Percentiles rank a stretch among this genome's conserved stretches.
Evolutionary conservation across 805 yeast species (phyloP).

Genomic region (Cyberlindnera euphorbiiphila): DNA sequence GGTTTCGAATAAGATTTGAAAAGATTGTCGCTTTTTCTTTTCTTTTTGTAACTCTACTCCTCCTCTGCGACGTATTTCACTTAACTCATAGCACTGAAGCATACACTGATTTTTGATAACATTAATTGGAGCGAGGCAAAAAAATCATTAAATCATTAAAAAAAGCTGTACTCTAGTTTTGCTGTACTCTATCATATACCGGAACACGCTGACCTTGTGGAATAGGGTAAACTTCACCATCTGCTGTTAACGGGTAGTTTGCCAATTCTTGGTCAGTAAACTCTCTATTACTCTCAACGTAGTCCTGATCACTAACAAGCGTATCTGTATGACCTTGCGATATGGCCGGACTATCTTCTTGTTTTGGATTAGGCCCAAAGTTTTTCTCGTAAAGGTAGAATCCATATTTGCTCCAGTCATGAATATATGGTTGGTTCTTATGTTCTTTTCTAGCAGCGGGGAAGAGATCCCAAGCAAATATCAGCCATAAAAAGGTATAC

Average conservation of each 20-base stretch:
- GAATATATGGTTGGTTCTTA: slow-evolving; percentile 23
- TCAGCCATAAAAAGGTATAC: slow-evolving; percentile 66
- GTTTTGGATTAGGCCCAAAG: slow-evolving; percentile 14
- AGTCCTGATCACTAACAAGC: slow-evolving; percentile 6
- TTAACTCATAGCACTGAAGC: too few relatives aligned
- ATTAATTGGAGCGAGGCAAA: too few relatives aligned
- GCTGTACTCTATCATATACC: slow-evolving; percentile 4
- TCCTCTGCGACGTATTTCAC: too few relatives aligned
- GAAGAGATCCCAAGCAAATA: slow-evolving; percentile 65
- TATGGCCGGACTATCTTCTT: not conserved
- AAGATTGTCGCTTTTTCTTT: too few relatives aligned
- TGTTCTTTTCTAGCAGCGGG: slow-evolving; percentile 47
- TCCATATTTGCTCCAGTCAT: slow-evolving; percentile 24
- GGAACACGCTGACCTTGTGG: slow-evolving; percentile 25
- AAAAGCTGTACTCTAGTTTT: not conserved
- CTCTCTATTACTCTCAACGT: slow-evolving; percentile 11
- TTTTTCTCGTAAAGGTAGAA: slow-evolving; percentile 24
- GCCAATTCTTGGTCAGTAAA: slow-evolving; percentile 25
- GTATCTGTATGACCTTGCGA: slow-evolving; percentile 8
- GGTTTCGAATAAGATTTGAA: too few relatives aligned
- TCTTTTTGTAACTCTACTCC: too few relatives aligned
- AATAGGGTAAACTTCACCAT: slow-evolving; percentile 22
- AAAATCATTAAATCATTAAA: not conserved
- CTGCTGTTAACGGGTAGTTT: slow-evolving; percentile 19
- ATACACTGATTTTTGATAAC: too few relatives aligned